Percentiles rank a stretch among this genome's conserved stretches.
These are phyloP conservation scores for Eutypella sp. DNA, from an alignment of 2,329 filamentous ascomycete species.

Conservation along the genomic window DNA sequence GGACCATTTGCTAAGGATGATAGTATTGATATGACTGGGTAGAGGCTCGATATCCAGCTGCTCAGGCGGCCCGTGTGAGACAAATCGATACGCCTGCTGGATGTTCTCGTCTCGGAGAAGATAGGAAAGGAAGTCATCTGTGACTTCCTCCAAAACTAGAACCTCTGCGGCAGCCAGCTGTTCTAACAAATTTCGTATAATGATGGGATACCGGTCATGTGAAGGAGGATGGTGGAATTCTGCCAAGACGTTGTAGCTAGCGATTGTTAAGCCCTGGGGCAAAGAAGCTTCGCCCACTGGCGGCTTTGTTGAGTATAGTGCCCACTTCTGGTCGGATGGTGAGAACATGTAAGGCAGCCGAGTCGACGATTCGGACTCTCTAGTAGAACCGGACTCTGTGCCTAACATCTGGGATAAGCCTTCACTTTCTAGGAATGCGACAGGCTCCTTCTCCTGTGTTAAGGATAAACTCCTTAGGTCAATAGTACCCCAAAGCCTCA, in stretches of 20 bases:
- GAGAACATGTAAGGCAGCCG: slow-evolving; percentile 17
- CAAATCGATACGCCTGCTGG: slow-evolving; percentile 46
- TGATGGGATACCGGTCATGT: slow-evolving; percentile 34
- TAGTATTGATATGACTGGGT: slow-evolving; percentile 55
- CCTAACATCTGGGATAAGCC: neutral
- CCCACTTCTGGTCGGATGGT: slow-evolving; percentile 13
- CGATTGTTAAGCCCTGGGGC: slow-evolving; percentile 27
- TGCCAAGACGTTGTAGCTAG: slow-evolving; percentile 50
- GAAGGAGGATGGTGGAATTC: slow-evolving; percentile 45
- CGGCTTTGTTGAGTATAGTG: slow-evolving; percentile 1
- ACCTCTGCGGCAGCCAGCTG: slow-evolving; percentile 39
- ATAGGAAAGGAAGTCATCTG: slow-evolving; percentile 55
- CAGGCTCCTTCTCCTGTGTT: slow-evolving; percentile 5
- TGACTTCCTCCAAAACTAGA: slow-evolving; percentile 58
- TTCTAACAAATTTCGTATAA: slow-evolving; percentile 41
- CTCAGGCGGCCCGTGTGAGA: slow-evolving; percentile 51
- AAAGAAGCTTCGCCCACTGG: neutral
- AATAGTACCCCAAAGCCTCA: slow-evolving; percentile 54
- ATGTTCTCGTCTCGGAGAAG: slow-evolving; percentile 45
- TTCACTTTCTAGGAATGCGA: slow-evolving; percentile 11
- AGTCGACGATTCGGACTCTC: slow-evolving; percentile 1
- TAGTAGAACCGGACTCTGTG: neutral
- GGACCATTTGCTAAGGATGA: slow-evolving; percentile 51
- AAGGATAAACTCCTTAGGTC: slow-evolving; percentile 24
- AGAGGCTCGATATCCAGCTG: slow-evolving; percentile 50